Percentiles rank a stretch among this genome's conserved stretches.
These are phyloP conservation scores for Stephania yunnanensis DNA, from an alignment of 164 flowering plant genomes.

Conservation along the genomic window DNA sequence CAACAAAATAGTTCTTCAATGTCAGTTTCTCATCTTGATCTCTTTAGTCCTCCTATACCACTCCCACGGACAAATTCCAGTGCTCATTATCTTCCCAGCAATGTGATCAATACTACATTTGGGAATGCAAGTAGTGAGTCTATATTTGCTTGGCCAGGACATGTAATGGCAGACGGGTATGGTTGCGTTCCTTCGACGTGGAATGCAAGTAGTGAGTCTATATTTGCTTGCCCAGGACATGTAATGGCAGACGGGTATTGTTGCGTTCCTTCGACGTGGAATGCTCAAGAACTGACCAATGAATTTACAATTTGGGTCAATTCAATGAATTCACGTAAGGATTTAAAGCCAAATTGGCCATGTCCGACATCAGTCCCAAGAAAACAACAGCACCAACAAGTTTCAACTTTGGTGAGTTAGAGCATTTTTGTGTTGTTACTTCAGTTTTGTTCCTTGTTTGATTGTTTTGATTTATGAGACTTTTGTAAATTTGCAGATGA, in stretches of 20 bases:
- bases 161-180: conserved; percentile 1
- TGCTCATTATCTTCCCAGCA: not conserved
- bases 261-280: conserved; percentile 26
- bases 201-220: conserved; percentile 15
- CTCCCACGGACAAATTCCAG: not conserved
- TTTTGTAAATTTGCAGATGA: conserved; percentile 33
- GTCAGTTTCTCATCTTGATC: conserved; percentile 19
- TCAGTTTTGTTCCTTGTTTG: not conserved
- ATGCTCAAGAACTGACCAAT: conserved; percentile 26
- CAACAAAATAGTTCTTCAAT: not conserved
- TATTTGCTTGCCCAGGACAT: not conserved
- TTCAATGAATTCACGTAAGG: conserved; percentile 19
- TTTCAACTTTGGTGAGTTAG: conserved; percentile 7
- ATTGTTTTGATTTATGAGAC: not conserved
- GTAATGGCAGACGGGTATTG: conserved; percentile 7
- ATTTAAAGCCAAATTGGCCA: conserved; percentile 25
- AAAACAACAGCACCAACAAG: conserved; percentile 17
- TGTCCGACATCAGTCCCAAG: not conserved
- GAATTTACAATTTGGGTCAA: conserved; percentile 15
- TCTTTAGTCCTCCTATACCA: conserved; percentile 16
- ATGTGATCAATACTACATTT: not conserved
- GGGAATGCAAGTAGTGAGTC: conserved; percentile 2
- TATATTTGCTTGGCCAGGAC: not conserved
- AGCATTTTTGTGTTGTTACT: not conserved
- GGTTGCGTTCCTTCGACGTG: conserved; percentile 21